Evolutionary conservation across 257 asterid genomes (phyloP).

Genomic region (Parsonsia alboflavescens): DNA sequence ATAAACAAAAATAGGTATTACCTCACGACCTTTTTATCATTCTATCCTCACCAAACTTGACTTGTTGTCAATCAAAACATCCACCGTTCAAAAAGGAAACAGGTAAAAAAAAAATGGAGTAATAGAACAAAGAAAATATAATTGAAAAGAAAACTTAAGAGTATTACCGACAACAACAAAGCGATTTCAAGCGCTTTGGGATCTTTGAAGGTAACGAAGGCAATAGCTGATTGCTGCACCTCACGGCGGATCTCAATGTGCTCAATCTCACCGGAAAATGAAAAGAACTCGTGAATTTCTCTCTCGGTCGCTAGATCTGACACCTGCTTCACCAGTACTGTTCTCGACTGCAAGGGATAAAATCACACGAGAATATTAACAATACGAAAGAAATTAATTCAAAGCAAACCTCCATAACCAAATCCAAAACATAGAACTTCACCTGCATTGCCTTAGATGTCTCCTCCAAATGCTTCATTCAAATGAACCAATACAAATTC

Average conservation of each 20-base stretch:
- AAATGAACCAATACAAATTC: not conserved
- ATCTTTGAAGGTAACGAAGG: constrained; percentile 86
- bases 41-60: not conserved
- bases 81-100: too few relatives aligned
- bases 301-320: constrained; percentile 92
- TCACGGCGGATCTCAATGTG: constrained; percentile 73
- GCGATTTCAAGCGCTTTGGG: constrained; percentile 93
- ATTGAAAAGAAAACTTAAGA: not conserved
- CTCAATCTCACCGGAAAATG: constrained; percentile 92
- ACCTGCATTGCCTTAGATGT: constrained; percentile 56
- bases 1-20: not conserved
- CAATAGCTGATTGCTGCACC: constrained; percentile 55
- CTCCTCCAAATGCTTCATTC: constrained; percentile 15
- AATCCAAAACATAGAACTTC: constrained; percentile 7
- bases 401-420: not conserved
- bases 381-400: not conserved
- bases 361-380: constrained; percentile 1
- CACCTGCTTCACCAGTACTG: constrained; percentile 58
- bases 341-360: constrained; percentile 37
- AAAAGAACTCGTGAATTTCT: constrained; percentile 93
- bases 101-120: not conserved
- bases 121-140: not conserved
- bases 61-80: not conserved
- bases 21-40: not conserved
- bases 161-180: constrained; percentile 67